phyloP scores from a whole-genome alignment of 2,329 filamentous ascomycete genomes.

The Stagonosporopsis cucurbitacearum region DNA sequence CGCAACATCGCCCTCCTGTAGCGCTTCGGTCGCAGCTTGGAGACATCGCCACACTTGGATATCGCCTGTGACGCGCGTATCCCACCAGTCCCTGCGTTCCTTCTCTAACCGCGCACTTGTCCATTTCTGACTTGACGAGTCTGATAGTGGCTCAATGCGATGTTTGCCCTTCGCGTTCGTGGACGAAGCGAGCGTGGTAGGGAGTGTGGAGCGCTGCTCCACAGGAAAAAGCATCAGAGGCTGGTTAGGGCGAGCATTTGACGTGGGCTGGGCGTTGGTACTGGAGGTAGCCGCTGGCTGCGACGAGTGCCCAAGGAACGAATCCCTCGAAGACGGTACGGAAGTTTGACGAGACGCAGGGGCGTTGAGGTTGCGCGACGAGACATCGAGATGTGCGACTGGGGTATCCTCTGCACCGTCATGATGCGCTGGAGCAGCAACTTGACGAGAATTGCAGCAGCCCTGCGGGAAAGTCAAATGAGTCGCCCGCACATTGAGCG shows the following conservation, averaged over 20 bases:
- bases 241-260: slow-evolving; percentile 33
- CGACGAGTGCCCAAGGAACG: slow-evolving; percentile 3
- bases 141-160: slow-evolving; percentile 31
- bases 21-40: slow-evolving; percentile 68
- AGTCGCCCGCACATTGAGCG: neutral
- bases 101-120: slow-evolving; percentile 70
- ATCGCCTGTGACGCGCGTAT: slow-evolving; percentile 81
- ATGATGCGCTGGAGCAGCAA: neutral
- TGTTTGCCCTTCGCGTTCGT: slow-evolving; percentile 19
- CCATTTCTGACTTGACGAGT: slow-evolving; percentile 33
- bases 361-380: slow-evolving; percentile 30
- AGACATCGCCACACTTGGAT: slow-evolving; percentile 82
- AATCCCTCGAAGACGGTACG: slow-evolving; percentile 8
- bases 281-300: neutral
- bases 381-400: slow-evolving; percentile 16
- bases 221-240: slow-evolving; percentile 35
- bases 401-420: slow-evolving; percentile 10
- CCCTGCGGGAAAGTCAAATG: slow-evolving; percentile 15
- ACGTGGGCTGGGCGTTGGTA: slow-evolving; percentile 5
- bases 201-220: slow-evolving; percentile 36
- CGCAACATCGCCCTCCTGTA: slow-evolving; percentile 61
- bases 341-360: slow-evolving; percentile 18
- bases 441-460: slow-evolving; percentile 22
- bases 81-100: slow-evolving; percentile 85
- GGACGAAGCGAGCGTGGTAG: slow-evolving; percentile 34